phyloP scores from a whole-genome alignment of 108 stramenopile species.

The Pseudonitzschia pungens region DNA sequence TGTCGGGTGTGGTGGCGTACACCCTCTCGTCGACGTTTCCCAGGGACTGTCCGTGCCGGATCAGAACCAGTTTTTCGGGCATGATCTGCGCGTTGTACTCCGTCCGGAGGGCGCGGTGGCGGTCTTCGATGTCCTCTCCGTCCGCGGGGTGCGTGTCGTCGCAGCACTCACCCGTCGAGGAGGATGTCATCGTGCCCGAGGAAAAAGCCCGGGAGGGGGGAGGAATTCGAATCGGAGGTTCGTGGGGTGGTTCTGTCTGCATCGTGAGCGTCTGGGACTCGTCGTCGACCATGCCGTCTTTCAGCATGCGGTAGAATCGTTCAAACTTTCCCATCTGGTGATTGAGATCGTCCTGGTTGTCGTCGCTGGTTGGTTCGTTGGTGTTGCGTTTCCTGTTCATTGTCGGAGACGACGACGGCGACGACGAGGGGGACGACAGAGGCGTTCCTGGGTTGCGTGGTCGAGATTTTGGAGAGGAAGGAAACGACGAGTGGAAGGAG shows the following conservation, averaged over 20 bases:
- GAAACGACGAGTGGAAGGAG: background rate
- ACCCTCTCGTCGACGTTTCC: constrained; percentile 79
- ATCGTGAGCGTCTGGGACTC: background rate
- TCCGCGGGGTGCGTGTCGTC: no score
- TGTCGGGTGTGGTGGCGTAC: constrained; percentile 81
- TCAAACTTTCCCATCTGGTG: background rate
- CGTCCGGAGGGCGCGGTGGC: constrained; percentile 27
- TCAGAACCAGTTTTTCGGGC: constrained; percentile 77
- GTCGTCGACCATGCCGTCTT: background rate
- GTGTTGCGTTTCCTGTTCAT: background rate
- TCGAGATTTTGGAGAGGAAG: background rate
- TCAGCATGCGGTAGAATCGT: constrained; percentile 4
- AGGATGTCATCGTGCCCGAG: background rate
- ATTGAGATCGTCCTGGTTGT: background rate
- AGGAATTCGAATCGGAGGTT: background rate
- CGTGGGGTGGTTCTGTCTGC: background rate
- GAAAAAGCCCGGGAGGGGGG: background rate
- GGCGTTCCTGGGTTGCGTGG: background rate
- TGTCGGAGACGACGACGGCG: constrained; percentile 1
- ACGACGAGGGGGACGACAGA: no score
- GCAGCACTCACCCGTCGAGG: background rate
- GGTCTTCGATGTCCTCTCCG: constrained; percentile 8
- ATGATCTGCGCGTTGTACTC: constrained; percentile 74
- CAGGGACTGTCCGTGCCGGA: constrained; percentile 83
- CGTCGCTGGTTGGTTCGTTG: background rate